Conservation (phyloP, 2,329 filamentous ascomycete genomes). For the Lecanosticta acicola region DNA sequence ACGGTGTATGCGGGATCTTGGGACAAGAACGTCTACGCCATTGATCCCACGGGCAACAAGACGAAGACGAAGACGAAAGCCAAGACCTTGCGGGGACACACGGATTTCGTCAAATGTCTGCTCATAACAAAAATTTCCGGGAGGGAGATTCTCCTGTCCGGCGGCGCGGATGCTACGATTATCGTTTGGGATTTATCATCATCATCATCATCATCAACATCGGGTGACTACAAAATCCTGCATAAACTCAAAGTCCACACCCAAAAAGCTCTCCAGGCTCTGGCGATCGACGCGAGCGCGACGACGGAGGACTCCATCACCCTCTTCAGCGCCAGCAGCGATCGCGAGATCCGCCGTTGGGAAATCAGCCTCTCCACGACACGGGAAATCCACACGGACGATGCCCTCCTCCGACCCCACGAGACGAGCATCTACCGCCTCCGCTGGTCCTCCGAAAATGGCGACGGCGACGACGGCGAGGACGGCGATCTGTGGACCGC, state of each 20-base stretch:
- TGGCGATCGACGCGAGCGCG: conserved; percentile 67
- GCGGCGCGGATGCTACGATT: conserved; percentile 43
- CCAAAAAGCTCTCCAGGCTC: conserved; percentile 72
- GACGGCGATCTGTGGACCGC: conserved; percentile 79
- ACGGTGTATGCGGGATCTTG: conserved; percentile 83
- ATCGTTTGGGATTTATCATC: conserved; percentile 68
- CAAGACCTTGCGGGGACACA: conserved; percentile 53
- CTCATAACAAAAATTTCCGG: conserved; percentile 56
- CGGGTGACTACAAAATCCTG: conserved; percentile 60
- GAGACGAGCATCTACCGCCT: conserved; percentile 87
- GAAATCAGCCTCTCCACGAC: conserved; percentile 50
- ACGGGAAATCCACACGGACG: conserved; percentile 48
- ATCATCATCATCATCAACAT: conserved; percentile 55
- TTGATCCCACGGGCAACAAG: conserved; percentile 27
- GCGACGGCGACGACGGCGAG: conserved; percentile 43
- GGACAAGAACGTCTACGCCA: conserved; percentile 90
- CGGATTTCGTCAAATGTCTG: conserved; percentile 86
- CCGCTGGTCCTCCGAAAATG: no score
- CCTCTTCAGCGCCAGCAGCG: conserved; percentile 68
- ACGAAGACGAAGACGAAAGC: conserved; percentile 1
- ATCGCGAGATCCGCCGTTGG: conserved; percentile 67
- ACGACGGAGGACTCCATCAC: conserved; percentile 41
- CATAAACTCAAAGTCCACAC: conserved; percentile 72
- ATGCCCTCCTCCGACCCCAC: conserved; percentile 65
- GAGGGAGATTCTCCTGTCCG: conserved; percentile 49